Evolutionary conservation across 805 yeast species (phyloP).

Genomic region (Tanozyma kutaoensis): DNA sequence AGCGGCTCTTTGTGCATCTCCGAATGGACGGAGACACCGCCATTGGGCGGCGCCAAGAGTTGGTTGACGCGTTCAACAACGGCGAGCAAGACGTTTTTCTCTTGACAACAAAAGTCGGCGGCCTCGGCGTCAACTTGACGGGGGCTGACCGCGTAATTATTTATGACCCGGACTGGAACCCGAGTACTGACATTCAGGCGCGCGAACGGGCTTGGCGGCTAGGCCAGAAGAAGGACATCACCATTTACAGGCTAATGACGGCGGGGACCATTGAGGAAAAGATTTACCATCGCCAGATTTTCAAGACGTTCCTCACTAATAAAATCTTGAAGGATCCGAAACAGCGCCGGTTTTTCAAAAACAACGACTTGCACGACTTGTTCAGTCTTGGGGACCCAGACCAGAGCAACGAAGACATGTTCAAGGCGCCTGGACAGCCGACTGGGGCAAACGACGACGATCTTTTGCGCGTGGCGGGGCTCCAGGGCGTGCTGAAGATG

Average conservation of each 20-base stretch:
- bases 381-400: slow-evolving; percentile 73
- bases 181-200: slow-evolving; percentile 94
- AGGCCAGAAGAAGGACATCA: slow-evolving; percentile 87
- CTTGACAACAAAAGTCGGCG: slow-evolving; percentile 91
- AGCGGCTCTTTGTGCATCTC: slow-evolving; percentile 32
- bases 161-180: slow-evolving; percentile 98
- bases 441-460: slow-evolving; percentile 44
- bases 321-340: slow-evolving; percentile 92
- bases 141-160: slow-evolving; percentile 94
- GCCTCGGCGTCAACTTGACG: slow-evolving; percentile 84
- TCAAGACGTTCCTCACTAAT: slow-evolving; percentile 87
- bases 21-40: slow-evolving; percentile 95
- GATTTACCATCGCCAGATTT: slow-evolving; percentile 91
- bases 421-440: slow-evolving; percentile 32
- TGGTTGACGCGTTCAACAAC: slow-evolving; percentile 73
- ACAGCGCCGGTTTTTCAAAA: slow-evolving; percentile 84
- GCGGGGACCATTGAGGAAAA: slow-evolving; percentile 96
- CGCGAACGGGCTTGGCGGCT: slow-evolving; percentile 95
- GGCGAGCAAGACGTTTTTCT: slow-evolving; percentile 74
- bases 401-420: slow-evolving; percentile 43
- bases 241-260: slow-evolving; percentile 82
- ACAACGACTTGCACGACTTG: slow-evolving; percentile 81
- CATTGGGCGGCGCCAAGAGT: slow-evolving; percentile 56
- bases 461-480: slow-evolving; percentile 45
- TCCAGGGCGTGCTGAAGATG: slow-evolving; percentile 63